Evolutionary conservation across 495 filamentous ascomycete species (phyloP).

Genomic region (Daldinia caldariorum): DNA sequence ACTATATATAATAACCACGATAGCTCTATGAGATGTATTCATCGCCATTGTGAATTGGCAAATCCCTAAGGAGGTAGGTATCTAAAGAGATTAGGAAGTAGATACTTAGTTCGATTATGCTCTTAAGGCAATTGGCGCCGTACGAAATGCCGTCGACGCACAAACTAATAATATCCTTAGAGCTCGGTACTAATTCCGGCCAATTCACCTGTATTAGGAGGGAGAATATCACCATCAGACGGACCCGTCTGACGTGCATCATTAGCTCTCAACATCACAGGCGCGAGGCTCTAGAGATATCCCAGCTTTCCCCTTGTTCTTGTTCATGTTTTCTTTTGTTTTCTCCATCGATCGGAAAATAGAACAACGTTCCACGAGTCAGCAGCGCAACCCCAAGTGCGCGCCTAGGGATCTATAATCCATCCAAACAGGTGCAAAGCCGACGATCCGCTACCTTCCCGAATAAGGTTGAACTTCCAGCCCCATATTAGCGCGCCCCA

Average conservation of each 20-base stretch:
- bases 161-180: neutral
- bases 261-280: conserved; percentile 14
- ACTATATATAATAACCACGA: neutral
- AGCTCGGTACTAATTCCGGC: conserved; percentile 1
- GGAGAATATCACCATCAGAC: conserved; percentile 12
- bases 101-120: neutral
- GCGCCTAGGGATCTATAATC: conserved; percentile 23
- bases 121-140: neutral
- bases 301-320: neutral
- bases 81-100: neutral
- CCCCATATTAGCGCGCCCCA: conserved; percentile 5
- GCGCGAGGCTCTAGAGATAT: conserved; percentile 18
- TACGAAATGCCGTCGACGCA: neutral
- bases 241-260: conserved; percentile 16
- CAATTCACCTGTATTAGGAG: conserved; percentile 9
- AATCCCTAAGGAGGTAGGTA: neutral
- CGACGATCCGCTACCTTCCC: conserved; percentile 39
- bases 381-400: conserved; percentile 21
- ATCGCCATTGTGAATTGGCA: neutral
- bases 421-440: conserved; percentile 16
- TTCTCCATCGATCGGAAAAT: conserved; percentile 29
- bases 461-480: conserved; percentile 24
- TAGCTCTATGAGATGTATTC: neutral
- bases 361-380: conserved; percentile 34
- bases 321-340: neutral